Percentiles rank a stretch among this genome's conserved stretches.
phyloP scores from a whole-genome alignment of 2,329 filamentous ascomycete species.

The Clarireedia homoeocarpa region DNA sequence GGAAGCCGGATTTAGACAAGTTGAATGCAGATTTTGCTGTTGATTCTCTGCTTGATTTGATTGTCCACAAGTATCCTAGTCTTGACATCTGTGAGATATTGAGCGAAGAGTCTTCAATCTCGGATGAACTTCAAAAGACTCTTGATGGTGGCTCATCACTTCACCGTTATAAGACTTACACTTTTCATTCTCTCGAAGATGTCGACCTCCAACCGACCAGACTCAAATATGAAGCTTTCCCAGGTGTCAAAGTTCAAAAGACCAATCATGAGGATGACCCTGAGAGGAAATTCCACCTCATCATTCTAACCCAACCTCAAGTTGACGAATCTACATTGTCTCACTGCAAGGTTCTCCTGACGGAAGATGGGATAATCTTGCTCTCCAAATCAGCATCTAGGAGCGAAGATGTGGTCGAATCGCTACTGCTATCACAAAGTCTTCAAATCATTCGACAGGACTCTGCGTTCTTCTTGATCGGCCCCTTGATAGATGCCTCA shows the following conservation, averaged over 20 bases:
- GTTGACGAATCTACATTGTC: background rate
- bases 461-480: background rate
- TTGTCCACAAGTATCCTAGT: slow-evolving; percentile 2
- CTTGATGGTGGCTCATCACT: slow-evolving; percentile 2
- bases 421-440: background rate
- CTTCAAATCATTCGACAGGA: background rate
- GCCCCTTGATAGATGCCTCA: too few species aligned
- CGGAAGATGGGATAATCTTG: background rate
- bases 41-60: background rate
- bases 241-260: background rate
- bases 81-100: background rate
- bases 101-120: background rate
- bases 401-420: background rate
- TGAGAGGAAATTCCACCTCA: background rate
- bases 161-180: slow-evolving; percentile 1
- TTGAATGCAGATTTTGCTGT: background rate
- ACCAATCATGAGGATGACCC: background rate
- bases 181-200: background rate
- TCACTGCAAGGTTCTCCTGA: background rate
- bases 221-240: background rate
- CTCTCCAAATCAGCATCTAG: background rate
- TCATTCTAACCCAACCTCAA: background rate
- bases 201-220: background rate
- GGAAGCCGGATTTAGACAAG: slow-evolving; percentile 4
- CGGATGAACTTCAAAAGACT: background rate